Percentiles rank a stretch among this genome's conserved stretches.
phyloP scores from a whole-genome alignment of 23 red algal genomes.

The Agarophyton chilense region DNA sequence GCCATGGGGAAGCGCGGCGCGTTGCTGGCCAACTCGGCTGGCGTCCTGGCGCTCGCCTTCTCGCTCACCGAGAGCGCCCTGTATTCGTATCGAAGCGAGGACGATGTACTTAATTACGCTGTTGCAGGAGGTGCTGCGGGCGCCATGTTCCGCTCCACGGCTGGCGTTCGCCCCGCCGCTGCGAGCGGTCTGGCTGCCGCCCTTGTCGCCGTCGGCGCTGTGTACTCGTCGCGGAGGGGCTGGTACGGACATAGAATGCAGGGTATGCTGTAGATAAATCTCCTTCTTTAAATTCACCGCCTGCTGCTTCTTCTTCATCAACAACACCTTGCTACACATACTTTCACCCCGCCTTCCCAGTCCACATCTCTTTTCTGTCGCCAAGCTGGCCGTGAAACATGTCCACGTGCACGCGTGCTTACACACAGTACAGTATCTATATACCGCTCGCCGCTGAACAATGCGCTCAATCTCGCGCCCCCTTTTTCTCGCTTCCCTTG shows the following conservation, averaged over 20 bases:
- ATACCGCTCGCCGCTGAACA: too few relatives aligned
- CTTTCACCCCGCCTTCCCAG: too few relatives aligned
- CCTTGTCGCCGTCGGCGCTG: constrained; percentile 59
- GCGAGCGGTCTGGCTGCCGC: constrained; percentile 68
- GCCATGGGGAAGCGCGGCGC: constrained; percentile 67
- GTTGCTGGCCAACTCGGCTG: constrained; percentile 65
- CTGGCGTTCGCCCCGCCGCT: constrained; percentile 49
- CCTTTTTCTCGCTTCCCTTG: too few relatives aligned
- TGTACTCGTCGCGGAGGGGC: constrained; percentile 81
- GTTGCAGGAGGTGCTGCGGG: constrained; percentile 81
- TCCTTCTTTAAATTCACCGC: too few relatives aligned
- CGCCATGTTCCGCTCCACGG: constrained; percentile 82
- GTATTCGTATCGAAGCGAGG: constrained; percentile 70
- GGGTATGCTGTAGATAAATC: constrained; percentile 77
- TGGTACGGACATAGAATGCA: constrained; percentile 80
- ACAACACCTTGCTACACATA: too few relatives aligned
- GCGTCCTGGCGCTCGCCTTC: constrained; percentile 88
- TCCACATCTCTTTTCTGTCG: too few relatives aligned
- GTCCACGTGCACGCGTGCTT: too few relatives aligned
- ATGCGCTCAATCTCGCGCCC: too few relatives aligned
- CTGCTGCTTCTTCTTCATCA: too few relatives aligned
- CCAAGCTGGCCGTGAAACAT: too few relatives aligned
- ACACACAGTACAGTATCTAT: too few relatives aligned
- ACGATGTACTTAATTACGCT: constrained; percentile 76
- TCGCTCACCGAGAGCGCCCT: constrained; percentile 66